These are phyloP conservation scores for Carpinus viminea DNA, from an alignment of 306 rosid species.

Conservation along the genomic window DNA sequence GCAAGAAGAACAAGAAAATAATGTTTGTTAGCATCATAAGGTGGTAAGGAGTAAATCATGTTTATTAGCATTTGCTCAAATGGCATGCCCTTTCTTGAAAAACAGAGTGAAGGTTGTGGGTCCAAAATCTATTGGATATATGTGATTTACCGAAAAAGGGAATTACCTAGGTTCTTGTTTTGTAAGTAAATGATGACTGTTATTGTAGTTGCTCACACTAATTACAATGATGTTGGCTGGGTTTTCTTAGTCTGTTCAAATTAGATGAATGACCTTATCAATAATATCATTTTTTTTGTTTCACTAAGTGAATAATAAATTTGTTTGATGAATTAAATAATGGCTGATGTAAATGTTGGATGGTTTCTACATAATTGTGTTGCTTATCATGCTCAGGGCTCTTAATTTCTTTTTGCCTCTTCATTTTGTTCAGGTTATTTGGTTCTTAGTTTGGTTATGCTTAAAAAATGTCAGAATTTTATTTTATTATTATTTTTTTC, in stretches of 20 bases:
- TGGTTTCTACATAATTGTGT: neutral
- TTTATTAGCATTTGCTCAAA: neutral
- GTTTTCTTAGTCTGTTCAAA: neutral
- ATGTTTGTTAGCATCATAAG: neutral
- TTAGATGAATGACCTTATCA: neutral
- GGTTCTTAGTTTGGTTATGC: neutral
- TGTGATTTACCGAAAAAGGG: neutral
- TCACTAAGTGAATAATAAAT: neutral
- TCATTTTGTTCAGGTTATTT: neutral
- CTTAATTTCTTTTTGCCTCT: neutral
- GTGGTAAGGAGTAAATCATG: neutral
- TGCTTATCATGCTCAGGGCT: neutral
- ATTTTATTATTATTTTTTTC: neutral
- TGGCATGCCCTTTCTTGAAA: neutral
- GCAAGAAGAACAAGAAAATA: too few species aligned
- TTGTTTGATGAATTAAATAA: neutral
- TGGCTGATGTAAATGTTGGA: neutral
- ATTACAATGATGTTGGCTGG: neutral
- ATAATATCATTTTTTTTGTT: neutral
- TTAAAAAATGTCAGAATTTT: neutral
- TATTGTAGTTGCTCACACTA: neutral
- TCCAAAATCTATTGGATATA: neutral
- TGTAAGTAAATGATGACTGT: too few species aligned
- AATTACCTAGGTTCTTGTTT: neutral
- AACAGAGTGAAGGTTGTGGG: neutral